Evolutionary conservation across 2,329 filamentous ascomycete species (phyloP), one percentile per base, ranked within the genome.

Genomic region (Botryotinia calthae): DNA sequence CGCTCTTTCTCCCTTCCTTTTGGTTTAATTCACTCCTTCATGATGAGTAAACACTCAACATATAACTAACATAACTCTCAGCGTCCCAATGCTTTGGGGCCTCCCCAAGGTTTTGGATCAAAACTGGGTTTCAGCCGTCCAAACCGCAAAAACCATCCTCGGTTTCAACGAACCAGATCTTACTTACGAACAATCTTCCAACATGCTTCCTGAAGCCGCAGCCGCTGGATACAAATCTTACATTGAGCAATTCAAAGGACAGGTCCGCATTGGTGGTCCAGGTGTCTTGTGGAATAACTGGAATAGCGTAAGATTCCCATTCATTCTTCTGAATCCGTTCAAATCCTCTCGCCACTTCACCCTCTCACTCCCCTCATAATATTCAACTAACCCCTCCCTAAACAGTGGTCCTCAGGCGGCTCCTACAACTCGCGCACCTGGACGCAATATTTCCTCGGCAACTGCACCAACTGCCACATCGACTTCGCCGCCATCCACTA

Each of bases 101-200:
- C 81, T 84, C 70, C 77, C 77, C 25, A 74, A 79, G 28, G 81
- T 82, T 22, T 84, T 87, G 80, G 84, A 84, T 73, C 74, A 78
- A 42, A 59, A 44, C 72, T 92, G 89, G 88, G 78, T 80, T 37
- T 63, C 75, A 16, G 85, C 86, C 75, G 88, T 86, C 66, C 86
- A 87, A 74, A 85, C 91, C 73, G 76, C 81, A 76, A 86, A 85
- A 76, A 84, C 85, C 76, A 81, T 92, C 70, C 85, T 92, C 79
- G 85, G 86, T 81, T 91, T 91, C 86, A 93, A 93, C 84, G 90
- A 93, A 84, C 88, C 88, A 59, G 90, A 93, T 81, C 85, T 86
- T 74, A 78, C 78, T n/a, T 77, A 75, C 44, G 71, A 62, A 1
- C 80, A 79, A 37, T 89, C 92, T 81, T 83, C 88, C 76, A 87